Evolutionary conservation across 257 asterid genomes (phyloP).

Genomic region (Pogostemon cablin): DNA sequence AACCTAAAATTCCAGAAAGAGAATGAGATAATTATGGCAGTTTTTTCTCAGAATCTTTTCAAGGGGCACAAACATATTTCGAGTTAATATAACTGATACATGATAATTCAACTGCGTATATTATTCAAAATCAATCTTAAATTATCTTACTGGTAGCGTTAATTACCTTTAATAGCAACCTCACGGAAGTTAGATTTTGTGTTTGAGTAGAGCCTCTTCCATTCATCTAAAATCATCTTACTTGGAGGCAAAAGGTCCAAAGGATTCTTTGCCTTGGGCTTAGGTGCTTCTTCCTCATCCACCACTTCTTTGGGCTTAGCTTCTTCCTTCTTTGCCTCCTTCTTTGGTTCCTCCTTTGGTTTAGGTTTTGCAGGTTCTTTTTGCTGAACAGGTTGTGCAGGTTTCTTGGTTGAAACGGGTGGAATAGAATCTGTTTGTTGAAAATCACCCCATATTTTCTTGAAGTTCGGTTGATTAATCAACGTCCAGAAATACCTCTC

Average conservation of each 20-base stretch:
- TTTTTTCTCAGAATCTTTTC: too few relatives aligned
- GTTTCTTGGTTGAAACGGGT: constrained; percentile 74
- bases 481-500: constrained; percentile 93
- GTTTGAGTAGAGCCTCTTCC: constrained; percentile 99
- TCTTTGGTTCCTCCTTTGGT: constrained; percentile 63
- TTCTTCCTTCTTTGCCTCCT: constrained; percentile 64
- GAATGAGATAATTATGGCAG: neutral
- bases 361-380: constrained; percentile 77
- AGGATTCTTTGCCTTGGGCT: constrained; percentile 92
- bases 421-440: constrained; percentile 66
- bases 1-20: constrained; percentile 50
- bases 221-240: constrained; percentile 81
- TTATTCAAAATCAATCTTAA: neutral
- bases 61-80: too few relatives aligned
- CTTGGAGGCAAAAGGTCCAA: constrained; percentile 96
- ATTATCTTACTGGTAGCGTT: too few relatives aligned
- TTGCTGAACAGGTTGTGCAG: constrained; percentile 63
- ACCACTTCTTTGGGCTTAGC: constrained; percentile 48
- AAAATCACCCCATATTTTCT: constrained; percentile 69
- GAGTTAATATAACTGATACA: neutral
- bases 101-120: neutral
- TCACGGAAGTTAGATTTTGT: constrained; percentile 94
- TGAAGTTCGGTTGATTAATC: constrained; percentile 82
- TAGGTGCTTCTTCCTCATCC: constrained; percentile 76
- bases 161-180: constrained; percentile 83